phyloP scores from a whole-genome alignment of 2,329 filamentous ascomycete genomes.

The Calonectria henricotiae region DNA sequence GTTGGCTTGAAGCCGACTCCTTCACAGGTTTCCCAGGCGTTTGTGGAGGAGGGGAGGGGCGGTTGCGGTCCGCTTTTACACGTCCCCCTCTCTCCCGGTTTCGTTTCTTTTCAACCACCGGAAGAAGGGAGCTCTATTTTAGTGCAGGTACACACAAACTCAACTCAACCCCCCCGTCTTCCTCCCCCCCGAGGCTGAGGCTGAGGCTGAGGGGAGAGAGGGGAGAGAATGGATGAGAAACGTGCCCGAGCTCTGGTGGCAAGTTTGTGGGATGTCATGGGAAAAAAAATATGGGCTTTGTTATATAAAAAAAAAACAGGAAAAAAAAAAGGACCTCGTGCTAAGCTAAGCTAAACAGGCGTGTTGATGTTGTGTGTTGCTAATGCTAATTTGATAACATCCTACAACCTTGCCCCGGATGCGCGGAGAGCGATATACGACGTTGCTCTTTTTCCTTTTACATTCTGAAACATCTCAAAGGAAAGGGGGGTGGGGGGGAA shows the following conservation, averaged over 20 bases:
- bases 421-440: no score
- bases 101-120: neutral
- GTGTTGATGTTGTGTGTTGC: no score
- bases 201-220: neutral
- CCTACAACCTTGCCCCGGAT: no score
- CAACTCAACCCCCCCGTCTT: no score
- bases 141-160: neutral
- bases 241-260: neutral
- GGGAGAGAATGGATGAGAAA: no score
- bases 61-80: neutral
- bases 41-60: neutral
- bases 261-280: neutral
- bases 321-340: no score
- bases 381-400: no score
- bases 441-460: no score
- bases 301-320: no score
- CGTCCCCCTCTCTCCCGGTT: neutral
- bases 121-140: neutral
- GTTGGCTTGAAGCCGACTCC: slow-evolving; percentile 9
- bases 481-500: no score
- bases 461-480: no score
- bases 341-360: neutral
- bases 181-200: neutral
- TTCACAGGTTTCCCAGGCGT: neutral
- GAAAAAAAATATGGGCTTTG: neutral